Evolutionary conservation across 345 rosid genomes (phyloP).

Genomic region (Salix exigua): DNA sequence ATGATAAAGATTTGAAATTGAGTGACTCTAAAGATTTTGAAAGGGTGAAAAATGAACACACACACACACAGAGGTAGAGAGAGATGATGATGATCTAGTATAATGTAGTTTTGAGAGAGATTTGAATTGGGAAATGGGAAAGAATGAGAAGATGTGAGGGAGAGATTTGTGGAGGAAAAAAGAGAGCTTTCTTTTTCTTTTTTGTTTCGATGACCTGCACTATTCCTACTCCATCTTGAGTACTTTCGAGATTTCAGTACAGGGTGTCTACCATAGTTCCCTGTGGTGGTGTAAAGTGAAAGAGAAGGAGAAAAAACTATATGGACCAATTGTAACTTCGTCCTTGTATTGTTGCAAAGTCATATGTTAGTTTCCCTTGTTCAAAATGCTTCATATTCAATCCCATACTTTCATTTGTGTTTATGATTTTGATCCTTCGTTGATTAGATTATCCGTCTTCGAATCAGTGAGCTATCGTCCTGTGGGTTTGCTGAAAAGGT

Average conservation of each 20-base stretch:
- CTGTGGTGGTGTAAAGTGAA: not conserved
- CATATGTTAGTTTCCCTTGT: not conserved
- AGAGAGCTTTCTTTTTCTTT: not conserved
- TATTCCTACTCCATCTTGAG: not conserved
- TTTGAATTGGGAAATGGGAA: slow-evolving; percentile 9
- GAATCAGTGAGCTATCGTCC: too few relatives aligned
- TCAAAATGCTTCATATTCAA: not conserved
- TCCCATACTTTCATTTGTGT: not conserved
- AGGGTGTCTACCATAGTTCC: not conserved
- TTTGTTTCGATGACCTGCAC: slow-evolving; percentile 7
- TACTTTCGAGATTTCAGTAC: not conserved
- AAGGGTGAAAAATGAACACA: not conserved
- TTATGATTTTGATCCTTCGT: not conserved
- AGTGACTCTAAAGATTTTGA: not conserved
- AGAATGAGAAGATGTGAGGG: not conserved
- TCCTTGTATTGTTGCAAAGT: not conserved
- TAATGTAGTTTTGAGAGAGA: not conserved
- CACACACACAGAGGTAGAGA: too few relatives aligned
- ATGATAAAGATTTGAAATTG: slow-evolving; percentile 14
- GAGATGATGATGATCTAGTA: not conserved
- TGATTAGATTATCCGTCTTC: too few relatives aligned
- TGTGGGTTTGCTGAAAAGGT: too few relatives aligned
- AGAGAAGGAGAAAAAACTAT: not conserved
- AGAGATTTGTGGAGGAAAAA: not conserved
- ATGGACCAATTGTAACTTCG: not conserved